These are phyloP conservation scores for Epipyxis sp. DNA, from an alignment of 108 stramenopile genomes.

Conservation along the genomic window DNA sequence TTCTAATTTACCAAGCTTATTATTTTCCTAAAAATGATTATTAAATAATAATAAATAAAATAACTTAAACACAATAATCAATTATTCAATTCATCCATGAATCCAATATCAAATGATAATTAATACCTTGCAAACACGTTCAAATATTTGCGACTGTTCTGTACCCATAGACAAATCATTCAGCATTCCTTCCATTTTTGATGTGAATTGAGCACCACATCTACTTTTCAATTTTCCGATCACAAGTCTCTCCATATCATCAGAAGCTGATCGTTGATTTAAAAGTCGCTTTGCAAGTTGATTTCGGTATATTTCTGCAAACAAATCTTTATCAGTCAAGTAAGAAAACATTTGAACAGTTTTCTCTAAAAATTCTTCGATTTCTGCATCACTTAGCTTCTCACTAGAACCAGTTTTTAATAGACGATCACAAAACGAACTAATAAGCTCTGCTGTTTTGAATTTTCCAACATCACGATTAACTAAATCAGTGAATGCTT, in stretches of 20 bases:
- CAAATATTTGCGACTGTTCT: slow-evolving; percentile 85
- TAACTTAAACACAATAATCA: slow-evolving; percentile 29
- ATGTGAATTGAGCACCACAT: slow-evolving; percentile 97
- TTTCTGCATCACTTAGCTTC: slow-evolving; percentile 87
- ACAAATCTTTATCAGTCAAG: slow-evolving; percentile 96
- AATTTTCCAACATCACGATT: slow-evolving; percentile 74
- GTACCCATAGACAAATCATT: slow-evolving; percentile 89
- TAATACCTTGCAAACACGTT: slow-evolving; percentile 54
- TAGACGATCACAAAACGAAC: slow-evolving; percentile 93
- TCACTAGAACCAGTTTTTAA: slow-evolving; percentile 90
- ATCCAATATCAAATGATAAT: slow-evolving; percentile 36
- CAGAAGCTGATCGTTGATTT: slow-evolving; percentile 89
- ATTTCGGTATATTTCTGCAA: slow-evolving; percentile 96
- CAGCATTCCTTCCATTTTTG: slow-evolving; percentile 92
- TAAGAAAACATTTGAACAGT: slow-evolving; percentile 95
- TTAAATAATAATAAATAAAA: background rate
- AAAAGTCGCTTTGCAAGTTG: slow-evolving; percentile 95
- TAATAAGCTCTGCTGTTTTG: slow-evolving; percentile 95
- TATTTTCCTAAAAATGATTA: background rate
- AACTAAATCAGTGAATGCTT: slow-evolving; percentile 95
- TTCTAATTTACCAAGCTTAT: slow-evolving; percentile 63
- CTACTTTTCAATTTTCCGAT: slow-evolving; percentile 96
- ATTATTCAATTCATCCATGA: slow-evolving; percentile 42
- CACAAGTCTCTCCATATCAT: slow-evolving; percentile 96
- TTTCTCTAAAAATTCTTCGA: slow-evolving; percentile 83